A percentile compares a stretch with the other conserved stretches of the same genome.
Conservation (phyloP, 139 green algal species). For the Chlamydomonas incerta region DNA sequence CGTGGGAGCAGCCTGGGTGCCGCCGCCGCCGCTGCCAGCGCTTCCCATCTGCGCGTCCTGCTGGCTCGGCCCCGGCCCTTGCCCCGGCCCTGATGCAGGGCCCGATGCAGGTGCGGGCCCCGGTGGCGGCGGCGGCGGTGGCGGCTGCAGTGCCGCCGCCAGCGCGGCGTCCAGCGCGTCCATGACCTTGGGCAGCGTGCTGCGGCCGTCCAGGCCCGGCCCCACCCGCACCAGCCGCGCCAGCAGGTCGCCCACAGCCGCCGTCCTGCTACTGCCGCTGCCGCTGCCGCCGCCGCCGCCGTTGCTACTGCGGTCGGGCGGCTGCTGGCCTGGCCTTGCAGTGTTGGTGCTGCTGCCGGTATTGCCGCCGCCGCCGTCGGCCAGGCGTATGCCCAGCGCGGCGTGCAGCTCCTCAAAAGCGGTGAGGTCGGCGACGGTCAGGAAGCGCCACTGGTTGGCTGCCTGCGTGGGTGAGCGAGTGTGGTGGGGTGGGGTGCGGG, state of each 20-base stretch:
- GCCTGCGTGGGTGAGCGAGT: too few species aligned
- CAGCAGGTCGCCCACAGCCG: not conserved
- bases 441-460: not conserved
- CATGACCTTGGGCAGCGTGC: not conserved
- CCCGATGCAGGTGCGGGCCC: too few species aligned
- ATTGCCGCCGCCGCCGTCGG: too few species aligned
- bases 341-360: not conserved
- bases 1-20: not conserved
- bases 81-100: too few species aligned
- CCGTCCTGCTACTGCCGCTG: too few species aligned
- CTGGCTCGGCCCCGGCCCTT: too few species aligned
- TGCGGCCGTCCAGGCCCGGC: not conserved
- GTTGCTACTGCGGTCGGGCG: not conserved
- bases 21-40: not conserved
- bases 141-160: not conserved
- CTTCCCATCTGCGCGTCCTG: too few species aligned
- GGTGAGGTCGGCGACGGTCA: slow-evolving; percentile 1
- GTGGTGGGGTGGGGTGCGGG: too few species aligned
- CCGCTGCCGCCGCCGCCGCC: too few species aligned
- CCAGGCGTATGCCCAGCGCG: not conserved
- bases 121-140: too few species aligned
- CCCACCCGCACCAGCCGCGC: not conserved
- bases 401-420: slow-evolving; percentile 6
- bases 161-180: not conserved
- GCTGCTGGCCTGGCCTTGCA: not conserved